Evolutionary conservation across 441 rosid species (phyloP), one percentile per base, ranked within the genome.

Genomic region (Iberis amara): DNA sequence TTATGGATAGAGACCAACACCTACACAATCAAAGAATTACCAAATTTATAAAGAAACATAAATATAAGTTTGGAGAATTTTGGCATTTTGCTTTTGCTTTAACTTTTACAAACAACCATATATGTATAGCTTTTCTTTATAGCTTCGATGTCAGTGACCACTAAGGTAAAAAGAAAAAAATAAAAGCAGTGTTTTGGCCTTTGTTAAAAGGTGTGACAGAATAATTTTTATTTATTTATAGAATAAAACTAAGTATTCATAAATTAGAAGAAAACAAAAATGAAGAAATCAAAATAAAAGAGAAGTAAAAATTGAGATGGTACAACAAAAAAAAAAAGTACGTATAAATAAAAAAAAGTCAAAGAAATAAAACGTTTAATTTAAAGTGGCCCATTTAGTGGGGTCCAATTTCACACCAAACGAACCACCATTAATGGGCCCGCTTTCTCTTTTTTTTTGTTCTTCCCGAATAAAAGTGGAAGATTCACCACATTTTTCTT

Each of bases 191-290:
- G 56, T 47, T 59, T 59, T 59, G 65, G 65, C 65, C 65, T 66
- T 59, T 66, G 61, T 66, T 66, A 66, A 66, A 66, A 66, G 65
- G 40, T 53, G 70, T 66, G 70, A 66, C 70, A 59, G 57, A 53
- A 37, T 41, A 6, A 0, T 7, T 45, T 42, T 44, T 46, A n/a
- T 27, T 27, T 3, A 43, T 44, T 1, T 6, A 37, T 37, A n/a
- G n/a, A n/a, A n/a, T n/a, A n/a, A 13, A 13, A 24, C 27, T 6
- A 15, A 27, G 5, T 50, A 49, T 64, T 64, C 50, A 56, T 64
- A 48, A 63, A 41, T 48, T 47, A 13, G n/a, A 43, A 11, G 39
- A 49, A 31, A 18, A 35, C 68, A 40, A 64, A 49, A 26, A 1
- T 6, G n/a, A 5, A 47, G 18, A 2, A 24, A 12, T 36, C 13